Base-by-base conservation (phyloP, 306 rosid genomes). In the Trichosanthes cucumerina region DNA sequence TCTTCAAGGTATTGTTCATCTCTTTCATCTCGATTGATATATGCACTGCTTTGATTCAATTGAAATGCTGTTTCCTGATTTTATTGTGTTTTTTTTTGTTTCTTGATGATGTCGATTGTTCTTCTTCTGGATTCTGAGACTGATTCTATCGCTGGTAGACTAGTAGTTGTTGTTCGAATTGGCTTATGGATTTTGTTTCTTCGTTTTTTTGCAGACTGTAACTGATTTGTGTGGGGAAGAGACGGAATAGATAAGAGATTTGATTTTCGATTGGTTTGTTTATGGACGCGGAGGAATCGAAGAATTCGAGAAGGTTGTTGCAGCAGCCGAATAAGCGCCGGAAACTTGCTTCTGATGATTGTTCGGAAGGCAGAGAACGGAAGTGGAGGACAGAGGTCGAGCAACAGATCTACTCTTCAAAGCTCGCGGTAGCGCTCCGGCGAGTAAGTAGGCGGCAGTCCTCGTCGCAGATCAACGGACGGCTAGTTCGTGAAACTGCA, bases 401-500 rank as follows among this genome's bases (percentile, higher is more conserved):
- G 86, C 96, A 88, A 13, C 88, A 81, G 88, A 92, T 85, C 91
- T 95, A 95, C 86, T 87, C 92, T 58, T 68, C 87, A 14, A 89
- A 82, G 71, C 98, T 95, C 79, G 54, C 81, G 31, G 83, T 84
- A 59, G 93, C 96, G 6, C 88, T 95, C 76, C 86, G 85, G 5
- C 86, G 68, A 31, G 85, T 75, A 13, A 85, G 85, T 15, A 86
- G 80, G 16, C 88, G 77, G 23, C 83, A 33, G 46, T 54, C 87
- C 9, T 76, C 85, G 1, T 56, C 87, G 9, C 21, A 50, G 23
- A 59, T 47, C 1, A 79, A 62, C 19, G 80, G 84, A 26, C 79
- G 78, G 4, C 57, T 66, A 0, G 86, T 95, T 44, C 89, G 90
- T 2, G 79, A 86, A 9, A 83, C 93, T 60, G 96, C 98, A 7